phyloP scores from a whole-genome alignment of 2,329 filamentous ascomycete genomes.

The Pyricularia sp. region DNA sequence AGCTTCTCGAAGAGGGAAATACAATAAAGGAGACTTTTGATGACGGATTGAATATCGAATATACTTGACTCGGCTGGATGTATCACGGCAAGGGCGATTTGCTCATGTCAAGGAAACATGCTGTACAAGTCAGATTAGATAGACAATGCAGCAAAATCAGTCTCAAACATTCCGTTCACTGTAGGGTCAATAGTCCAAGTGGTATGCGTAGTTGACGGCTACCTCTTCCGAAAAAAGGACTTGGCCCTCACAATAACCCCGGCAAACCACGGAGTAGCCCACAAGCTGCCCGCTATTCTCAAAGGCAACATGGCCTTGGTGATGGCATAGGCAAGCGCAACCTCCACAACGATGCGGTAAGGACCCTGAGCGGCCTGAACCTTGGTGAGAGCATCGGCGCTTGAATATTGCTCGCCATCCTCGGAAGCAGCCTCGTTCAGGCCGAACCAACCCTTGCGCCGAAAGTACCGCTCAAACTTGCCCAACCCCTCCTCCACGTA shows the following conservation, averaged over 20 bases:
- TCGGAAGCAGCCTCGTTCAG: constrained; percentile 25
- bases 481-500: constrained; percentile 50
- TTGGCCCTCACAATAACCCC: constrained; percentile 37
- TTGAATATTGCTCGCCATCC: constrained; percentile 7
- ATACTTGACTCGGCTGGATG: not conserved
- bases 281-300: constrained; percentile 65
- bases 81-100: not conserved
- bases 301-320: constrained; percentile 75
- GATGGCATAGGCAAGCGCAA: constrained; percentile 82
- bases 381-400: constrained; percentile 18
- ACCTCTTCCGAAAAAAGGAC: not conserved
- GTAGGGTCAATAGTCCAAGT: not conserved
- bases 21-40: not conserved
- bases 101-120: not conserved
- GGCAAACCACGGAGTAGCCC: constrained; percentile 89
- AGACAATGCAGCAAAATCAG: not conserved
- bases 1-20: constrained; percentile 9
- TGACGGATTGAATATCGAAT: not conserved
- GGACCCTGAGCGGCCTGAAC: constrained; percentile 22
- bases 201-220: not conserved
- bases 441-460: constrained; percentile 69
- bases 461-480: constrained; percentile 66
- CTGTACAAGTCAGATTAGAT: not conserved
- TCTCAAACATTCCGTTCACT: not conserved
- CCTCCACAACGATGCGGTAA: constrained; percentile 48